phyloP scores from a whole-genome alignment of 352 stramenopile genomes.

The Phytophthora citricola region DNA sequence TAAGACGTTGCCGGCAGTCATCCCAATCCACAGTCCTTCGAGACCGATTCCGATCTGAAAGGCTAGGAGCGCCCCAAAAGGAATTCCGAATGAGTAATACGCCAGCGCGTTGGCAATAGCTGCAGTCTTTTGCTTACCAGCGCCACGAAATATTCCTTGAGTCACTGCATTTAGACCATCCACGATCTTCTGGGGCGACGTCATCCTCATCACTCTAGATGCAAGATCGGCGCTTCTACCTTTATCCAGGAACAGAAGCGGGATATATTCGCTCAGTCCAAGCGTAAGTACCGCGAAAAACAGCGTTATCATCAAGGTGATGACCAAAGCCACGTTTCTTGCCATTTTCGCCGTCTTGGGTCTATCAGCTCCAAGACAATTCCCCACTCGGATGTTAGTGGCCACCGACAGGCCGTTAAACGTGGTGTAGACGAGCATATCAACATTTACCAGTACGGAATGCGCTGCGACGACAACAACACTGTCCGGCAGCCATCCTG shows the following conservation, averaged over 20 bases:
- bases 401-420: slow-evolving; percentile 54
- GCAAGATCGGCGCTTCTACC: slow-evolving; percentile 39
- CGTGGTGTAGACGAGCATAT: slow-evolving; percentile 56
- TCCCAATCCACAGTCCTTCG: slow-evolving; percentile 55
- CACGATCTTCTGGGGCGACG: slow-evolving; percentile 45
- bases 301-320: slow-evolving; percentile 33
- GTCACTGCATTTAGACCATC: slow-evolving; percentile 54
- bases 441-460: slow-evolving; percentile 65
- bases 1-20: slow-evolving; percentile 38
- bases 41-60: slow-evolving; percentile 41
- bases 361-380: slow-evolving; percentile 48
- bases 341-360: slow-evolving; percentile 46
- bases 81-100: slow-evolving; percentile 74
- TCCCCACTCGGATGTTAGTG: slow-evolving; percentile 60
- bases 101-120: slow-evolving; percentile 59
- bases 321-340: slow-evolving; percentile 30
- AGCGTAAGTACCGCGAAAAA: slow-evolving; percentile 19
- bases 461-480: slow-evolving; percentile 56
- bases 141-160: slow-evolving; percentile 68
- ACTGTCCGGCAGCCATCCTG: slow-evolving; percentile 49
- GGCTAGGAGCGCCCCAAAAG: slow-evolving; percentile 55
- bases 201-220: slow-evolving; percentile 43
- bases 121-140: slow-evolving; percentile 53
- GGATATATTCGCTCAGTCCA: slow-evolving; percentile 24
- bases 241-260: slow-evolving; percentile 45